Evolutionary conservation across 768 basidiomycete genomes (phyloP), one percentile per base, ranked within the genome.

Genomic region (Suillus discolor): DNA sequence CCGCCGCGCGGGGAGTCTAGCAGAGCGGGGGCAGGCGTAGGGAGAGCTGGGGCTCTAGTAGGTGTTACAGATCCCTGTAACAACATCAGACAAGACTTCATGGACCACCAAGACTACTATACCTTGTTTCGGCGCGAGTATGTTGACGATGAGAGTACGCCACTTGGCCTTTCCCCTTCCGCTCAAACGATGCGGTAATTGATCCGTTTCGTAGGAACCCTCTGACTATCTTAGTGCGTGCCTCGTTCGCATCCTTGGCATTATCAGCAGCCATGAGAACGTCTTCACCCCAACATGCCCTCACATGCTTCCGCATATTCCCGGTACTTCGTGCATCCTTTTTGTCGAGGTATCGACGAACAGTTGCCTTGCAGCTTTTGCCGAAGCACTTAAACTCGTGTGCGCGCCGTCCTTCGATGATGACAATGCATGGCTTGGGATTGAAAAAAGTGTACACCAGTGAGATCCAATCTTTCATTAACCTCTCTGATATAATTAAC

Each of bases 231-330:
- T 70, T 63, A 15, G 13, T 31, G 34, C 47, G 47, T 28, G 25
- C 62, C n/a, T 44, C 15, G 6, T 44, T 44, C 0, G 18, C 42
- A 44, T 44, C 42, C 42, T 44, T 44, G 42, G 42, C 47, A 13
- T 57, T 36, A 41, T 34, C 36, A 20, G 47, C 74, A 13, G 65
- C 67, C 2, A 71, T 61, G 7, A 76, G 38, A 4, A 66, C 68
- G 2, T 78, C 76, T 11, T 77, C 74, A 3, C 77, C 77, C 73
- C 73, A 78, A 71, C 79, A 79, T 0, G n/a, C 38, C 7, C 65
- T 66, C 0, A 68, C 73, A 67, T 80, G 73, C 47, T 69, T 69
- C n/a, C 63, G 57, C 47, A 77, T 62, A 68, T 79, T 79, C 15
- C 73, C 65, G 0, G 78, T 80, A 4, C 70, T 75, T 13, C 59